A percentile compares a stretch with the other conserved stretches of the same genome.
phyloP scores from a whole-genome alignment of 2,329 filamentous ascomycete species.

The Clarireedia homoeocarpa region DNA sequence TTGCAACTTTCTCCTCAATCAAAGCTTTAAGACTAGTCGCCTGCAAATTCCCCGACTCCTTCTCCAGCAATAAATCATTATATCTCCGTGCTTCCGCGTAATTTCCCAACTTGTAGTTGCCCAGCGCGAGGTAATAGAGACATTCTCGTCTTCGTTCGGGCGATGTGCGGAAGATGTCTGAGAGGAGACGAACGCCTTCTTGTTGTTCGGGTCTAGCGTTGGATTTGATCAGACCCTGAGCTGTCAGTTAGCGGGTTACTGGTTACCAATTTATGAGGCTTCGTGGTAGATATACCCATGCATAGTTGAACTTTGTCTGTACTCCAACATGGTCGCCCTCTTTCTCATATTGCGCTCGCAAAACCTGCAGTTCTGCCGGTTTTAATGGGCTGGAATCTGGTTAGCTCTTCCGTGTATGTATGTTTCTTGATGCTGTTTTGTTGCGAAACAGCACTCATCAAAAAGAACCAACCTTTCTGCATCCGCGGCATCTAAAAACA shows the following conservation, averaged over 20 bases:
- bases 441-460: too few relatives aligned
- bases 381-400: constrained; percentile 65
- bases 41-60: constrained; percentile 87
- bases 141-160: constrained; percentile 94
- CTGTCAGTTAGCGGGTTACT: background rate
- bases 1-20: constrained; percentile 94
- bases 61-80: constrained; percentile 85
- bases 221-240: constrained; percentile 90
- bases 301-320: constrained; percentile 99
- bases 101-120: constrained; percentile 97
- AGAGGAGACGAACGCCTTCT: constrained; percentile 85
- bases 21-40: constrained; percentile 76
- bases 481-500: constrained; percentile 77
- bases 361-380: constrained; percentile 82
- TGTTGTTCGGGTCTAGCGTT: constrained; percentile 78
- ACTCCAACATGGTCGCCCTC: constrained; percentile 95
- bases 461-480: constrained; percentile 68
- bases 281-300: constrained; percentile 61
- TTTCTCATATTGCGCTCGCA: constrained; percentile 92
- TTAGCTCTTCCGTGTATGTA: constrained; percentile 12
- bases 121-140: constrained; percentile 93
- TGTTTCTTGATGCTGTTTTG: background rate
- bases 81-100: constrained; percentile 91
- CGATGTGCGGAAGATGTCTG: constrained; percentile 90
- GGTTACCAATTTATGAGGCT: background rate